Base-by-base conservation (phyloP, 2,329 filamentous ascomycete species). In the Claviceps sp. region DNA sequence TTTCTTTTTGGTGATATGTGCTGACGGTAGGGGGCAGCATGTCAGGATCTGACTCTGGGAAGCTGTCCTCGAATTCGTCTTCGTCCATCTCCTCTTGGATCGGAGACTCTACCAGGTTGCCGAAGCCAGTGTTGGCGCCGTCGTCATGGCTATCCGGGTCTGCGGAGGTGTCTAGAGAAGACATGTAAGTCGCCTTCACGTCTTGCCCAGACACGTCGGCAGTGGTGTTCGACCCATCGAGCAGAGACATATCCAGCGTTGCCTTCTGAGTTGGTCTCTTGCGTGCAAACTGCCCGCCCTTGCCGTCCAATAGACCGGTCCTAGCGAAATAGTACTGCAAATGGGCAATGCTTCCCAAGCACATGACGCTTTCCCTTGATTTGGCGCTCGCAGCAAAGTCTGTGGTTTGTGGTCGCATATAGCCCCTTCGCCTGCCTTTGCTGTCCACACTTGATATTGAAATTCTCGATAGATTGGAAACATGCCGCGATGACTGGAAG, bases 261-360 rank as follows among this genome's bases (percentile, higher is more conserved):
- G 72, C 74, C 16, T 70, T 77, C 61, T 79, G 78, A 55, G 74
- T 74, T 58, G 82, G 77, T 62, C 78, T 83, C 65, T 84, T 85
- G 61, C 85, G 85, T 22, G 87, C 84, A 54, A 94, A 72, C 65
- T 94, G 86, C 51, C 82, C 93, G 38, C 90, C 91, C 65, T 96
- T 96, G 52, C 91, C 89, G 63, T 98, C 93, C 49, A 98, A 72
- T 57, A 98, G 71, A 5, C 93, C 93, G 0, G 93, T 98, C 54
- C 93, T 78, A 38, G 93, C 91, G 71, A 98, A 98, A 70, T 97
- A 98, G 70, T 97, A 95, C 68, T 98, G 93, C 63, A 98, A 74
- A 71, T 98, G 93, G 52, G 90, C 89, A 61, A 98, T 98, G 68
- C 90, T 96, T 51, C 93, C 93, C 56, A 98, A 71, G 63, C 89